phyloP scores from a whole-genome alignment of 2,329 filamentous ascomycete species.

The Penicillium corylophilum region DNA sequence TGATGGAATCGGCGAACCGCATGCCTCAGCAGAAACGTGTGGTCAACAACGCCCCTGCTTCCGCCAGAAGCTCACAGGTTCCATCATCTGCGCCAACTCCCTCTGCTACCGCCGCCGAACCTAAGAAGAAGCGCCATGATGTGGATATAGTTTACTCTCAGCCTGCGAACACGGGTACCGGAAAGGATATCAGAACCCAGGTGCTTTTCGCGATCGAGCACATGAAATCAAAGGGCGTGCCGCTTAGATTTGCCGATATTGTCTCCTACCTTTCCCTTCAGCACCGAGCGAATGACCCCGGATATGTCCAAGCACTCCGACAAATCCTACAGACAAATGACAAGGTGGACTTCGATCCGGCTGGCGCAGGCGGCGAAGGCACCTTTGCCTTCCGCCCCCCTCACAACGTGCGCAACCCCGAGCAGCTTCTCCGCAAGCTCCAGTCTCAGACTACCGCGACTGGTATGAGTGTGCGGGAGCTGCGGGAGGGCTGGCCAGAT shows the following conservation, averaged over 20 bases:
- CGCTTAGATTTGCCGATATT: slow-evolving; percentile 72
- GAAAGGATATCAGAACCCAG: slow-evolving; percentile 79
- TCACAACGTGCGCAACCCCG: slow-evolving; percentile 76
- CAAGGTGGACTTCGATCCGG: slow-evolving; percentile 59
- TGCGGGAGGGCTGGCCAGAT: slow-evolving; percentile 93
- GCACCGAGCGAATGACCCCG: slow-evolving; percentile 58
- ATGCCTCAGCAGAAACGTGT: slow-evolving; percentile 55
- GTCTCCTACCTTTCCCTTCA: slow-evolving; percentile 76
- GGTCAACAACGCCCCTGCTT: slow-evolving; percentile 46
- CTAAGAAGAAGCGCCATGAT: slow-evolving; percentile 62
- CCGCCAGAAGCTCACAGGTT: slow-evolving; percentile 62
- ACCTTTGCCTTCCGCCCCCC: slow-evolving; percentile 81
- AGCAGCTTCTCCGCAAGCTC: slow-evolving; percentile 75
- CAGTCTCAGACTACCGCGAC: slow-evolving; percentile 78
- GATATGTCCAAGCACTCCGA: slow-evolving; percentile 61
- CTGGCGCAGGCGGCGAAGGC: slow-evolving; percentile 65
- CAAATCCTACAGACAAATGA: slow-evolving; percentile 67
- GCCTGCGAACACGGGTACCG: slow-evolving; percentile 71
- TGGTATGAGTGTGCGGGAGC: slow-evolving; percentile 79
- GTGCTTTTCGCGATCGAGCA: slow-evolving; percentile 84
- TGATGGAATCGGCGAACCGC: slow-evolving; percentile 64
- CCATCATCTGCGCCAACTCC: slow-evolving; percentile 36
- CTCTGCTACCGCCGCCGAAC: slow-evolving; percentile 31
- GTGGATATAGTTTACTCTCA: slow-evolving; percentile 66
- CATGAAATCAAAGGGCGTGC: slow-evolving; percentile 67